Conservation (phyloP, 164 flowering plant species). For the Taxillus chinensis region DNA sequence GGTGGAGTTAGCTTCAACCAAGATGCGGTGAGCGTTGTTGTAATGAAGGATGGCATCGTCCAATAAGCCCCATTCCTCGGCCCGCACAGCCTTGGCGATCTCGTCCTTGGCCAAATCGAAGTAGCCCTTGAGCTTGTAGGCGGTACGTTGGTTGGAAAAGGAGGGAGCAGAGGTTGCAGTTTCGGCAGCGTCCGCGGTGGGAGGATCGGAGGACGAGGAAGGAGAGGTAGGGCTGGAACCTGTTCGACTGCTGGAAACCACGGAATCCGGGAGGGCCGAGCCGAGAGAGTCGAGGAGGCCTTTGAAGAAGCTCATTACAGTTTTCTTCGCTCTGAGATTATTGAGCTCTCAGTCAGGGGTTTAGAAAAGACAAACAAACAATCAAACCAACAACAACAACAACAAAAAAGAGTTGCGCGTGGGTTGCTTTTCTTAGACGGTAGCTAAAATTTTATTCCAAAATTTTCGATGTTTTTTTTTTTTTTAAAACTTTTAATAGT, state of each 20-base stretch:
- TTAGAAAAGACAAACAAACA: no score
- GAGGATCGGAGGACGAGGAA: slow-evolving; percentile 13
- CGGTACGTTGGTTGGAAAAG: slow-evolving; percentile 58
- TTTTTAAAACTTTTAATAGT: no score
- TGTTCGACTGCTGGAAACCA: no score
- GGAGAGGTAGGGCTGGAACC: background rate
- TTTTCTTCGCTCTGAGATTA: no score
- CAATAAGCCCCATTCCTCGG: slow-evolving; percentile 89
- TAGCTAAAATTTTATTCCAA: no score
- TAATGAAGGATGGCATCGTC: slow-evolving; percentile 81
- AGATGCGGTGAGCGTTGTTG: slow-evolving; percentile 54
- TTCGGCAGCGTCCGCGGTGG: slow-evolving; percentile 32
- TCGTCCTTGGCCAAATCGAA: slow-evolving; percentile 83
- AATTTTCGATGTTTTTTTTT: no score
- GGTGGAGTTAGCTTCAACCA: slow-evolving; percentile 64
- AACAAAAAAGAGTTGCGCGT: no score
- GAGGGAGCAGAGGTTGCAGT: slow-evolving; percentile 19
- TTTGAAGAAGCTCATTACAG: slow-evolving; percentile 47
- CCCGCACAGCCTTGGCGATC: slow-evolving; percentile 84
- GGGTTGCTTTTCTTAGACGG: no score
- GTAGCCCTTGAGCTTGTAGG: slow-evolving; percentile 84
- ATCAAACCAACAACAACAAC: no score
- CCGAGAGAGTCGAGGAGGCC: slow-evolving; percentile 44
- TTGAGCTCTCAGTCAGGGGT: no score
- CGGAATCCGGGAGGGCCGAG: slow-evolving; percentile 31